These are phyloP conservation scores for Penicillium silybi DNA, from an alignment of 495 filamentous ascomycete genomes.

Conservation along the genomic window DNA sequence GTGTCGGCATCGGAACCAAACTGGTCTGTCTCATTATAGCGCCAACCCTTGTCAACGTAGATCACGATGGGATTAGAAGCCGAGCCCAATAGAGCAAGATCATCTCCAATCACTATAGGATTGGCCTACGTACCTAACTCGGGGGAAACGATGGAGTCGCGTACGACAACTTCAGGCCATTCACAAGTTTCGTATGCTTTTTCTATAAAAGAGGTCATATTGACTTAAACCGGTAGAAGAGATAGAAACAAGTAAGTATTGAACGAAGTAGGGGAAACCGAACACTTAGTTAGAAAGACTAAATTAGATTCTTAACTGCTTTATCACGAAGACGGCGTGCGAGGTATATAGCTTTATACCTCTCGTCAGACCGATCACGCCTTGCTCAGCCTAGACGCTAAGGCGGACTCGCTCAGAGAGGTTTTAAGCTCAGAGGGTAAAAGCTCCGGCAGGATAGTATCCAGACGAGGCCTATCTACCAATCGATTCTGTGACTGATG, in stretches of 20 bases:
- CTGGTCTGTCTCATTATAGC: conserved; percentile 1
- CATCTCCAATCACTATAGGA: conserved; percentile 1
- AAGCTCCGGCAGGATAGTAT: conserved; percentile 4
- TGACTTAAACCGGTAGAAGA: too few species aligned
- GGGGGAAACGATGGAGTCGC: neutral
- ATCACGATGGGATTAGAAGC: conserved; percentile 1
- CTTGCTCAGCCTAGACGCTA: neutral
- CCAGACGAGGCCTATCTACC: conserved; percentile 4
- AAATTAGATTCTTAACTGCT: too few species aligned
- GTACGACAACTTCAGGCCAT: conserved; percentile 3
- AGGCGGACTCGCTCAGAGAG: too few species aligned
- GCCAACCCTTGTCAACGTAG: neutral
- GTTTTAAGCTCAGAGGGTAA: conserved; percentile 8
- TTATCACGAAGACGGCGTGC: too few species aligned
- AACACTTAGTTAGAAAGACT: too few species aligned
- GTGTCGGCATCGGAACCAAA: conserved; percentile 6
- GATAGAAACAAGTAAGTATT: too few species aligned
- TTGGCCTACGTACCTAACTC: conserved; percentile 4
- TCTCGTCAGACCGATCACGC: too few species aligned
- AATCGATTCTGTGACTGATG: conserved; percentile 5
- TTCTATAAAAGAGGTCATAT: too few species aligned
- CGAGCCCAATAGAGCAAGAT: neutral
- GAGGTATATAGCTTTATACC: too few species aligned
- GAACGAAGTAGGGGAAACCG: too few species aligned
- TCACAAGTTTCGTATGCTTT: neutral